Conservation (phyloP, 345 rosid genomes). For the Rhodamnia argentea region DNA sequence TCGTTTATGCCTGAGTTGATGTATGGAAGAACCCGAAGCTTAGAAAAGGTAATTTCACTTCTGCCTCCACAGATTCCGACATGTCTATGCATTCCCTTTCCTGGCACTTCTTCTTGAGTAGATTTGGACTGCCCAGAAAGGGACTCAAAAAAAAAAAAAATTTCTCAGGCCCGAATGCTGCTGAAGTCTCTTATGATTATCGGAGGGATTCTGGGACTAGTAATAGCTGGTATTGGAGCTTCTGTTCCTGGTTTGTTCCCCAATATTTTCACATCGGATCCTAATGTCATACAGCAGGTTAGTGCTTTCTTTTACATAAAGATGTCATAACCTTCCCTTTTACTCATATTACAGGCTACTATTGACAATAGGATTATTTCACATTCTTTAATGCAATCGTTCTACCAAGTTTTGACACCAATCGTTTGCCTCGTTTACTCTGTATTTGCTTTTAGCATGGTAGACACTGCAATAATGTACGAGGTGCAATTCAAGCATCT, state of each 20-base stretch:
- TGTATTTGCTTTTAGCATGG: background rate
- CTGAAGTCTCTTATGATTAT: conserved; percentile 40
- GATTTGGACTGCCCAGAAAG: background rate
- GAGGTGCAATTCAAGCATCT: background rate
- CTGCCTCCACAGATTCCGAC: background rate
- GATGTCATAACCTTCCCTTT: background rate
- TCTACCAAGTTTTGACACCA: background rate
- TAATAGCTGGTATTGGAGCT: conserved; percentile 28
- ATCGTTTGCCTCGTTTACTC: background rate
- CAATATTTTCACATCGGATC: conserved; percentile 33
- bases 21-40: conserved; percentile 30
- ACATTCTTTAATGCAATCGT: background rate
- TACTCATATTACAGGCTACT: background rate
- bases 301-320: background rate
- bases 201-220: conserved; percentile 30
- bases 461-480: background rate
- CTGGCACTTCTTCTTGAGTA: background rate
- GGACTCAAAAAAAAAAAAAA: background rate
- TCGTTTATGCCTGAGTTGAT: conserved; percentile 36
- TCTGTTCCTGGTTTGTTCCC: conserved; percentile 42
- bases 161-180: conserved; percentile 36
- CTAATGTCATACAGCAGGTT: conserved; percentile 27
- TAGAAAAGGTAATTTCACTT: conserved; percentile 23
- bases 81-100: background rate
- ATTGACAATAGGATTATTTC: background rate